phyloP scores from a whole-genome alignment of 176 grass and related monocot species.

The Musa schizocarpa region DNA sequence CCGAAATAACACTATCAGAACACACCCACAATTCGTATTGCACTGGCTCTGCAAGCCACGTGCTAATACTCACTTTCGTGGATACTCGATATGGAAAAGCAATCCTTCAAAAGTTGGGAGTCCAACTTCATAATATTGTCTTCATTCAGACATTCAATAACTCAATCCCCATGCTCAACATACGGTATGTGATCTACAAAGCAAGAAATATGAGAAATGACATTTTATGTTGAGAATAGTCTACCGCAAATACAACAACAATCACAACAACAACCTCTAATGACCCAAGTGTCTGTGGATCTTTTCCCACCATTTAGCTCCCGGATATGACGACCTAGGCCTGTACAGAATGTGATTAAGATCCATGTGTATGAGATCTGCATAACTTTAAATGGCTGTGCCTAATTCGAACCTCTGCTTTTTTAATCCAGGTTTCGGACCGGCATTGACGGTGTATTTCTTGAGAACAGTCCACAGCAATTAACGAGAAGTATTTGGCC shows the following conservation, averaged over 20 bases:
- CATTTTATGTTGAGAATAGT: background rate
- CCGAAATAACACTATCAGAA: constrained; percentile 37
- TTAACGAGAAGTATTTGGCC: too few relatives aligned
- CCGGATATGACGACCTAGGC: too few relatives aligned
- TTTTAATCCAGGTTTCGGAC: too few relatives aligned
- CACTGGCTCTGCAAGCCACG: constrained; percentile 77
- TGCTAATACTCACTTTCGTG: constrained; percentile 65
- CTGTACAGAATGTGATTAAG: too few relatives aligned
- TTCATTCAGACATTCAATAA: constrained; percentile 65
- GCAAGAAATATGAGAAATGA: background rate
- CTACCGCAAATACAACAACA: background rate
- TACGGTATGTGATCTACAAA: constrained; percentile 91
- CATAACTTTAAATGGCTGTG: too few relatives aligned
- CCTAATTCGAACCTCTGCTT: too few relatives aligned
- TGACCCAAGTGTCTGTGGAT: too few relatives aligned
- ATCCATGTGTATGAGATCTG: too few relatives aligned
- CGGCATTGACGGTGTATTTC: too few relatives aligned
- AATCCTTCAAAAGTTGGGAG: constrained; percentile 37
- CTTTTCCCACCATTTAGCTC: too few relatives aligned
- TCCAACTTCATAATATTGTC: constrained; percentile 57
- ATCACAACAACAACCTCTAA: too few relatives aligned
- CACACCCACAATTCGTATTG: constrained; percentile 76
- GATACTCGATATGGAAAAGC: constrained; percentile 33
- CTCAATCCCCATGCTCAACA: constrained; percentile 74
- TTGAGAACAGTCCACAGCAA: too few relatives aligned